Percentiles rank a stretch among this genome's conserved stretches.
Evolutionary conservation across 768 basidiomycete genomes (phyloP).

Genomic region (Mycena rosella): DNA sequence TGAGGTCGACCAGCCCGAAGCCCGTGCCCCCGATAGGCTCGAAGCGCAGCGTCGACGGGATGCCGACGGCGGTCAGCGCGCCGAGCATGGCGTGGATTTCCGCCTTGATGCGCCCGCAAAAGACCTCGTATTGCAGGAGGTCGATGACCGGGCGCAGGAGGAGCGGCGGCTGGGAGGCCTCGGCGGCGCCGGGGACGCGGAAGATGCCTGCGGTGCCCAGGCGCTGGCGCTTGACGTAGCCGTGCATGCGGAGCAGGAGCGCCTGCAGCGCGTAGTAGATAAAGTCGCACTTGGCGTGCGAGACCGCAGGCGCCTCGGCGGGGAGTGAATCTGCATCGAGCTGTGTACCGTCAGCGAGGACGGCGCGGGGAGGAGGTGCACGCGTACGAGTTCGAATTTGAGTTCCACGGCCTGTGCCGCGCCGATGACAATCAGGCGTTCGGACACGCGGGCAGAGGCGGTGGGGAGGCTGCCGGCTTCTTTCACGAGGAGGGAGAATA

Average conservation of each 20-base stretch:
- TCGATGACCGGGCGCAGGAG: slow-evolving; percentile 64
- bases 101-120: slow-evolving; percentile 70
- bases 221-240: slow-evolving; percentile 56
- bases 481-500: slow-evolving; percentile 78
- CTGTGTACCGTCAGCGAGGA: slow-evolving; percentile 39
- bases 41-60: slow-evolving; percentile 69
- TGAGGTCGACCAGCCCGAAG: slow-evolving; percentile 63
- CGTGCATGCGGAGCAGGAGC: slow-evolving; percentile 74
- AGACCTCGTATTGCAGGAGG: slow-evolving; percentile 82
- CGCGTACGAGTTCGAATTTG: slow-evolving; percentile 78
- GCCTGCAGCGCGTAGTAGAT: slow-evolving; percentile 75
- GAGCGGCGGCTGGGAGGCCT: slow-evolving; percentile 22
- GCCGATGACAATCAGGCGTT: slow-evolving; percentile 81
- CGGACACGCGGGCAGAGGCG: slow-evolving; percentile 82
- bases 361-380: not conserved
- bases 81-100: slow-evolving; percentile 67
- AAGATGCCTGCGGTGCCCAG: slow-evolving; percentile 47
- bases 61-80: slow-evolving; percentile 66
- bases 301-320: slow-evolving; percentile 30
- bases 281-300: slow-evolving; percentile 68
- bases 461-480: slow-evolving; percentile 85
- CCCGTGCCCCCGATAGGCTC: slow-evolving; percentile 79
- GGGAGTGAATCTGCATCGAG: slow-evolving; percentile 46
- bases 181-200: slow-evolving; percentile 33
- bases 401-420: slow-evolving; percentile 79